Evolutionary conservation across 345 rosid genomes (phyloP).

Genomic region (Lepidium didymum): DNA sequence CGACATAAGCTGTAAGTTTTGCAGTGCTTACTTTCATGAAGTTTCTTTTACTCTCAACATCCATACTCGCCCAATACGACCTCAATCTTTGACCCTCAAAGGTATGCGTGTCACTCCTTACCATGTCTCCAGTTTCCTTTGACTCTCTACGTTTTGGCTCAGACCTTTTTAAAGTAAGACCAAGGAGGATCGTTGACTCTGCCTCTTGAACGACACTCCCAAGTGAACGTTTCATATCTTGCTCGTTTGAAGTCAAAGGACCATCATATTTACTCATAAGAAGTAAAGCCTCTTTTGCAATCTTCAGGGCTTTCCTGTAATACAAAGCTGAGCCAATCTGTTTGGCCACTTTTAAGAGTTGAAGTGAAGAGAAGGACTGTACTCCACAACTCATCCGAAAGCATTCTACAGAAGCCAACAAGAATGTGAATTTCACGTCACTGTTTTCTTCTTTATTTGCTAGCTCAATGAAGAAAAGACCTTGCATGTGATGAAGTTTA

Average conservation of each 20-base stretch:
- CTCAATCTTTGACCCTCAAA: neutral
- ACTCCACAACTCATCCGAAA: neutral
- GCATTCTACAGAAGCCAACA: neutral
- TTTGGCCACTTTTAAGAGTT: neutral
- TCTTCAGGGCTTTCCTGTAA: neutral
- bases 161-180: neutral
- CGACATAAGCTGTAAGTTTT: neutral
- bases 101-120: too few relatives aligned
- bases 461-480: neutral
- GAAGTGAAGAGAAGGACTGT: neutral
- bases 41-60: neutral
- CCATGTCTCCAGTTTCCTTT: neutral
- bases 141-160: neutral
- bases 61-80: constrained; percentile 4
- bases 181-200: neutral
- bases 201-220: neutral
- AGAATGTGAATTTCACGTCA: neutral
- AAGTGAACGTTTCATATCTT: neutral
- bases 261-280: neutral
- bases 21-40: constrained; percentile 7
- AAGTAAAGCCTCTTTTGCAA: neutral
- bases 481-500: neutral
- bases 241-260: neutral
- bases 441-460: neutral
- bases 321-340: neutral